Base-by-base conservation (phyloP, 2,329 filamentous ascomycete genomes). In the Colletotrichum sp. region DNA sequence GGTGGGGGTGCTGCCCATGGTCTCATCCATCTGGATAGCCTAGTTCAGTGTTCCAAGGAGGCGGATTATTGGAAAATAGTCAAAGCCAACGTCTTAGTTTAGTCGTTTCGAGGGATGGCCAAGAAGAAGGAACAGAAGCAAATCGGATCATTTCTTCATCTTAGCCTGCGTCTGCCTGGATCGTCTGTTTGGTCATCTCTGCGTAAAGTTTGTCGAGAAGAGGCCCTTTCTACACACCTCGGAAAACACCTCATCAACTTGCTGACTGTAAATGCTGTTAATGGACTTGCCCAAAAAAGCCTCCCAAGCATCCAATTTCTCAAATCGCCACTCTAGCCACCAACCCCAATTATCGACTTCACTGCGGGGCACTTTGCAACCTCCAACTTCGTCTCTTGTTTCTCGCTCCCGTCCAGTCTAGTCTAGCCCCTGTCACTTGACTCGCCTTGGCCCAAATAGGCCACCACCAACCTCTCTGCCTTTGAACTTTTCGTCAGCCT, bases 291-390 rank as follows among this genome's bases (percentile, higher is more conserved):
- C 36, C 5, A 56, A 56, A n/a, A 56, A 56, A 56, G 12, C 9
- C 18, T 10, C 36, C 55, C 24, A 3, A 28, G 55, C 55, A 28
- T 48, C 9, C 38, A n/a, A 48, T 48, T 48, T 10, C 18, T 32
- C 26, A 34, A 60, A 36, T 71, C 60, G 72, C 68, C 68, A 71
- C 67, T 55, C 18, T 48, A 52, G 68, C 68, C 48, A 66, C 68
- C n/a, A 48, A 10, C 18, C 38, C 64, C 30, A 26, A 26, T 66
- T 48, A 21, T 43, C 55, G 69, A 72, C 69, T 56, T 58, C 43
- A 64, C 30, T 72, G 73, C 73, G 73, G 73, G 73, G 62, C 73
- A 43, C 62, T 62, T 43, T 72, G 72, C 48, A 62, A 67, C 69
- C 69, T 70, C 73, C 26, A 56, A 62, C 61, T 67, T 56, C 62